phyloP scores from a whole-genome alignment of 2,329 filamentous ascomycete species.

The Leptoxyphium fumago region DNA sequence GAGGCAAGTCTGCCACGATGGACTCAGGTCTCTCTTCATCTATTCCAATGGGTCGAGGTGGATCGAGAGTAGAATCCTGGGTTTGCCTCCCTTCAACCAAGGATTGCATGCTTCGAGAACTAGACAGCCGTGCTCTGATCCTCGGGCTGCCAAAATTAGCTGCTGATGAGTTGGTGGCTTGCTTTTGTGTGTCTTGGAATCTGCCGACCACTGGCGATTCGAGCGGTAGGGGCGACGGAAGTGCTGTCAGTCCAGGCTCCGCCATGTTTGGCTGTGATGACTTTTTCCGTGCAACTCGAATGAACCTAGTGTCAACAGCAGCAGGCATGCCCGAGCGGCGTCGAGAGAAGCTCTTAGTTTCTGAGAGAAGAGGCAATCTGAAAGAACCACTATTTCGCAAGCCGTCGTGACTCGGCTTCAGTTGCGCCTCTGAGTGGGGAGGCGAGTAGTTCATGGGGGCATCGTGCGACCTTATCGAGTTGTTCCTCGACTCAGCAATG shows the following conservation, averaged over 20 bases:
- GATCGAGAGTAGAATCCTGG: slow-evolving; percentile 8
- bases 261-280: neutral
- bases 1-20: slow-evolving; percentile 13
- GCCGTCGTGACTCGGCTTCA: neutral
- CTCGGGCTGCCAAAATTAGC: neutral
- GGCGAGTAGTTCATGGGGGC: neutral
- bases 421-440: neutral
- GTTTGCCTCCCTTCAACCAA: neutral
- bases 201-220: neutral
- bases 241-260: neutral
- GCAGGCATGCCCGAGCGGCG: neutral
- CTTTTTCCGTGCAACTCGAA: neutral
- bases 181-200: neutral
- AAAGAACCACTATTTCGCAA: neutral
- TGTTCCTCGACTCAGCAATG: neutral
- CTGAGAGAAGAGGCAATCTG: neutral
- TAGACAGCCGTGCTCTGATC: neutral
- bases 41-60: slow-evolving; percentile 1
- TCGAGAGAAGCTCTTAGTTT: too few relatives aligned
- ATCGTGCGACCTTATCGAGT: neutral
- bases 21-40: slow-evolving; percentile 11
- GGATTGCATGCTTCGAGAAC: neutral
- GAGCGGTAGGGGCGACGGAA: neutral
- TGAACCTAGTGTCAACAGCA: neutral
- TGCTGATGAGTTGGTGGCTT: neutral